These are phyloP conservation scores for Draba incana DNA, from an alignment of 345 rosid genomes.

Conservation along the genomic window DNA sequence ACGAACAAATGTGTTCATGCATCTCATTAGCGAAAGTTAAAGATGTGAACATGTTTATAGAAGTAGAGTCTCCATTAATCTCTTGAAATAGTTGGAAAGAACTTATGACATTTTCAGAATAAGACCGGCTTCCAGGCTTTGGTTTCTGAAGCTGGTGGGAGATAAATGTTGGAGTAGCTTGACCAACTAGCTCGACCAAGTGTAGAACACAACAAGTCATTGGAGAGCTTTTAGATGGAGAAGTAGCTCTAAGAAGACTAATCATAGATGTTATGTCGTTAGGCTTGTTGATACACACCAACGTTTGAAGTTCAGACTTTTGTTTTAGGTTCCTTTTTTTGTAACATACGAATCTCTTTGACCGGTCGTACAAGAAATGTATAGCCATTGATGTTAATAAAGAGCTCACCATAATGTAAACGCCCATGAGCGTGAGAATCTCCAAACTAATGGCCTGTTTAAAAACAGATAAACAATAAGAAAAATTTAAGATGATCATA, in stretches of 20 bases:
- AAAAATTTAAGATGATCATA: not conserved
- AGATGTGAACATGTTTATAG: conserved; percentile 45
- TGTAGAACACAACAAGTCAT: conserved; percentile 51
- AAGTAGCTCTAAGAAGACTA: conserved; percentile 39
- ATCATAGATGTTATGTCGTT: conserved; percentile 42
- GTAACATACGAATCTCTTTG: conserved; percentile 50
- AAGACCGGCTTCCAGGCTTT: conserved; percentile 27
- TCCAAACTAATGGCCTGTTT: conserved; percentile 12
- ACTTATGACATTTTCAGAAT: conserved; percentile 47
- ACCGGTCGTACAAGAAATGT: conserved; percentile 44
- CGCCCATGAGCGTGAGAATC: conserved; percentile 24
- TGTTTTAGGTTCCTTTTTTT: conserved; percentile 37
- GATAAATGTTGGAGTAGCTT: conserved; percentile 51
- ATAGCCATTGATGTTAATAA: conserved; percentile 35
- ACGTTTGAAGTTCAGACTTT: conserved; percentile 43
- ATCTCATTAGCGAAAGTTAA: conserved; percentile 46
- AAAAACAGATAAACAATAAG: not conserved
- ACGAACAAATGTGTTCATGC: conserved; percentile 52
- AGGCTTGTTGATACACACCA: conserved; percentile 51
- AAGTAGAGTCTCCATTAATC: conserved; percentile 1
- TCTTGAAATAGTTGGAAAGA: conserved; percentile 43
- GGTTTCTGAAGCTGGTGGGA: conserved; percentile 49
- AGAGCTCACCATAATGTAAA: conserved; percentile 30
- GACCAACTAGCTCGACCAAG: conserved; percentile 53
- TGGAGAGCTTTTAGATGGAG: conserved; percentile 43